These are phyloP conservation scores for Volvariella surrecta DNA, from an alignment of 1,284 basidiomycete species.

Conservation along the genomic window DNA sequence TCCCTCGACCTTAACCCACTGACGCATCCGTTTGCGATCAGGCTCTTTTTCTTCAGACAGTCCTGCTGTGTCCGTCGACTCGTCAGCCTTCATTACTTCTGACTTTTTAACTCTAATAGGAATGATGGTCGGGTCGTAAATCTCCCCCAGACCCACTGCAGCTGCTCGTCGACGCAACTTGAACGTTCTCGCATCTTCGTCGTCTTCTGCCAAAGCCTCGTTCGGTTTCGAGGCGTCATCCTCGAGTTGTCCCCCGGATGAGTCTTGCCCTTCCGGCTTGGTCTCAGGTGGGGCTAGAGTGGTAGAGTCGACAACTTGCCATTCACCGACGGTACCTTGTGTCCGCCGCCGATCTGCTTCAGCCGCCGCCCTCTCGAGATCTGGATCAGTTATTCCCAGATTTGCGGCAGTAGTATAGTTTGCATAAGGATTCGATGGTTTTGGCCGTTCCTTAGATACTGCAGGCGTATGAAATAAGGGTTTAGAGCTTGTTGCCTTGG, in stretches of 20 bases:
- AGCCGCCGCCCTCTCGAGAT: slow-evolving; percentile 48
- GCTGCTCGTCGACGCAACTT: slow-evolving; percentile 58
- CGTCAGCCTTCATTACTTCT: slow-evolving; percentile 19
- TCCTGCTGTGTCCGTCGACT: background rate
- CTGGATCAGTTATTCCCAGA: slow-evolving; percentile 72
- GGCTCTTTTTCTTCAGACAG: slow-evolving; percentile 12
- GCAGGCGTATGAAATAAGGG: slow-evolving; percentile 9
- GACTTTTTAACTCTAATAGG: slow-evolving; percentile 53
- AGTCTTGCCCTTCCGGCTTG: background rate
- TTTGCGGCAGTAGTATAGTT: slow-evolving; percentile 86
- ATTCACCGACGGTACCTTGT: slow-evolving; percentile 76
- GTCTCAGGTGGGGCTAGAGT: slow-evolving; percentile 12
- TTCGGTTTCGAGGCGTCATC: background rate
- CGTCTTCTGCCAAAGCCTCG: slow-evolving; percentile 11
- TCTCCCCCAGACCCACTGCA: slow-evolving; percentile 49
- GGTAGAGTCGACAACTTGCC: slow-evolving; percentile 62
- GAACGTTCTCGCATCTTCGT: slow-evolving; percentile 32
- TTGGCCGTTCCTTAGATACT: slow-evolving; percentile 35
- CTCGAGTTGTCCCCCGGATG: background rate
- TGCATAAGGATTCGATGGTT: slow-evolving; percentile 63
- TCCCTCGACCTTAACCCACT: no score
- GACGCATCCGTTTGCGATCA: no score
- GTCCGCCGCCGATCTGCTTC: slow-evolving; percentile 50
- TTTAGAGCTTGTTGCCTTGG: slow-evolving; percentile 27
- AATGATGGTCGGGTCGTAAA: slow-evolving; percentile 65